Conservation (phyloP, 2,329 filamentous ascomycete genomes). For the Alternaria triticina region DNA sequence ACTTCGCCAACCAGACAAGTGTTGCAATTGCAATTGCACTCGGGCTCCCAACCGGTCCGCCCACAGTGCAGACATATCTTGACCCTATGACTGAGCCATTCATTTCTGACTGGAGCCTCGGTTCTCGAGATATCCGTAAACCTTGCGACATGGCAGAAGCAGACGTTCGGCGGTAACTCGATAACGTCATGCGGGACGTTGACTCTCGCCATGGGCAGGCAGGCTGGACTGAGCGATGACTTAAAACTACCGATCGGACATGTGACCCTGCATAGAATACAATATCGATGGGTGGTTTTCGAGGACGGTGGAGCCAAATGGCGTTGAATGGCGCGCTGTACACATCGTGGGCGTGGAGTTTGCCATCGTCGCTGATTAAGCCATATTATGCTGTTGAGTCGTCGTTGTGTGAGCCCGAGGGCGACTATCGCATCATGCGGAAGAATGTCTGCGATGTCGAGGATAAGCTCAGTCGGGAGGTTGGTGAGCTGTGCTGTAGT, state of each 20-base stretch:
- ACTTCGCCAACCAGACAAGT: constrained; percentile 37
- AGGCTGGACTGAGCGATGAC: constrained; percentile 39
- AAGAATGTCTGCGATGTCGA: constrained; percentile 47
- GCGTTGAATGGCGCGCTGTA: constrained; percentile 36
- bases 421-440: constrained; percentile 46
- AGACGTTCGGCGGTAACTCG: constrained; percentile 39
- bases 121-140: too few relatives aligned
- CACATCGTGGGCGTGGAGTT: constrained; percentile 30
- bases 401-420: constrained; percentile 45
- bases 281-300: constrained; percentile 28
- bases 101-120: too few relatives aligned
- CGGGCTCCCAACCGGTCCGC: constrained; percentile 30
- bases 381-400: constrained; percentile 38
- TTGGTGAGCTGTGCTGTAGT: constrained; percentile 19
- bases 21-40: constrained; percentile 43
- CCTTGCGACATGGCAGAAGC: constrained; percentile 44
- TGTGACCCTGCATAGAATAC: constrained; percentile 38
- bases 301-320: constrained; percentile 24
- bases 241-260: constrained; percentile 41
- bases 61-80: constrained; percentile 48
- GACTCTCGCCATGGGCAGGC: constrained; percentile 14
- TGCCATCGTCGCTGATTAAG: constrained; percentile 20
- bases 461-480: constrained; percentile 51
- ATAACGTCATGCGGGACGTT: constrained; percentile 27
- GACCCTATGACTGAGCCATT: constrained; percentile 34